These are phyloP conservation scores for Sordariomycetes sp. DNA, from an alignment of 2,329 filamentous ascomycete species.

Conservation along the genomic window DNA sequence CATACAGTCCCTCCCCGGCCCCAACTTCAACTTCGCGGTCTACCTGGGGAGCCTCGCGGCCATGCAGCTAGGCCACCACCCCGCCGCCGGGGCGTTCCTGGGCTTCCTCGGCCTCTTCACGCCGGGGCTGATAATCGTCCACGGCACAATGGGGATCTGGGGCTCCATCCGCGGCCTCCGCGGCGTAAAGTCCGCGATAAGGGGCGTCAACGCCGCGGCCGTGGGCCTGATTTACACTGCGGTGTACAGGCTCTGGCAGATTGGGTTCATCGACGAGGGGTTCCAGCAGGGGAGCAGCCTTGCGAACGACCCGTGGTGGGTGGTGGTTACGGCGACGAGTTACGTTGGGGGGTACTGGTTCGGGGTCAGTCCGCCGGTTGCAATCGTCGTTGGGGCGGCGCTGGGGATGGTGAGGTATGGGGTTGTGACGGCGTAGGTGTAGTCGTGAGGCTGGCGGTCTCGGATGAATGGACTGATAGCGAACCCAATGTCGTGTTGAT, in stretches of 20 bases:
- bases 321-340: slow-evolving; percentile 37
- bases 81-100: slow-evolving; percentile 20
- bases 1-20: slow-evolving; percentile 51
- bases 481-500: no score
- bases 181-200: slow-evolving; percentile 32
- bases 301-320: slow-evolving; percentile 48
- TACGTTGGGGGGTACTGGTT: slow-evolving; percentile 20
- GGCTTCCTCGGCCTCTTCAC: slow-evolving; percentile 38
- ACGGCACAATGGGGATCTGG: slow-evolving; percentile 44
- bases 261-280: slow-evolving; percentile 40
- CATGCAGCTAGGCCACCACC: slow-evolving; percentile 17
- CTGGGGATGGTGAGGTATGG: slow-evolving; percentile 19
- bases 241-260: slow-evolving; percentile 49
- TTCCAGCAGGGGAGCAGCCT: slow-evolving; percentile 35
- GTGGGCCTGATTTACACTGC: slow-evolving; percentile 51
- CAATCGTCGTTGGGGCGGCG: slow-evolving; percentile 18
- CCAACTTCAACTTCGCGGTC: slow-evolving; percentile 37
- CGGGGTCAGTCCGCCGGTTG: slow-evolving; percentile 15
- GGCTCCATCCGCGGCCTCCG: slow-evolving; percentile 26
- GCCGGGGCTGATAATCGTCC: slow-evolving; percentile 32
- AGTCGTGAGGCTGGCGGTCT: neutral
- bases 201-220: slow-evolving; percentile 45
- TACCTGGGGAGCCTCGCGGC: slow-evolving; percentile 38
- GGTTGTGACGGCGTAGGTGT: slow-evolving; percentile 9
- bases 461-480: no score